phyloP scores from a whole-genome alignment of 129 eudicot genomes.

The Apium graveolens region DNA sequence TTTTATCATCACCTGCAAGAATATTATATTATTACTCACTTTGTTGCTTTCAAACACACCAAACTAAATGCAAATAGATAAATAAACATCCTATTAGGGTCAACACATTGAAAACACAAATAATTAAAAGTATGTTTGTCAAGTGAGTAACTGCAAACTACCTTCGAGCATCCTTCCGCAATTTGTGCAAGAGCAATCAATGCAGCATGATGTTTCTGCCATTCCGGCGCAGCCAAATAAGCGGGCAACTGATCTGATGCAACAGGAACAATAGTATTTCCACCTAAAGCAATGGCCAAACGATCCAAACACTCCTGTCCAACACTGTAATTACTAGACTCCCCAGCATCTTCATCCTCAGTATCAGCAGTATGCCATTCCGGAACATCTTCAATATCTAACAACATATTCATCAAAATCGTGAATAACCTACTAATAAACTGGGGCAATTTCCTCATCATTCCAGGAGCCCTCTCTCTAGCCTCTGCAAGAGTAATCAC shows the following conservation, averaged over 20 bases:
- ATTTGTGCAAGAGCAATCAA: slow-evolving; percentile 89
- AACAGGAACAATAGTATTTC: slow-evolving; percentile 89
- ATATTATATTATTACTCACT: neutral
- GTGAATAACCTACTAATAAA: slow-evolving; percentile 71
- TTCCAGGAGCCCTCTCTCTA: slow-evolving; percentile 85
- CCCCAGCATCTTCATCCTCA: slow-evolving; percentile 93
- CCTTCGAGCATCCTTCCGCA: slow-evolving; percentile 96
- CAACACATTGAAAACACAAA: neutral
- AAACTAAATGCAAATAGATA: neutral
- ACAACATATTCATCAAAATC: slow-evolving; percentile 62
- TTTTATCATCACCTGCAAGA: slow-evolving; percentile 79
- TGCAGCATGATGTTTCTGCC: slow-evolving; percentile 95
- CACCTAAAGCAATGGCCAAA: slow-evolving; percentile 76
- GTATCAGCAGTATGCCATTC: slow-evolving; percentile 82
- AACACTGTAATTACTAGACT: slow-evolving; percentile 76
- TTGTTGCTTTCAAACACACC: neutral
- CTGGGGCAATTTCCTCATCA: slow-evolving; percentile 94
- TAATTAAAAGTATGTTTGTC: neutral
- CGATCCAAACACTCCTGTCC: slow-evolving; percentile 94
- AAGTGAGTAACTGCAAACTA: slow-evolving; percentile 2
- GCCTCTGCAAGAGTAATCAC: slow-evolving; percentile 88
- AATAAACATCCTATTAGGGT: neutral
- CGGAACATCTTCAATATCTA: slow-evolving; percentile 81
- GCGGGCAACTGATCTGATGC: slow-evolving; percentile 82
- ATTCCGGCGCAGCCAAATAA: slow-evolving; percentile 82